These are phyloP conservation scores for Lablab purpureus DNA, from an alignment of 306 rosid genomes.

Conservation along the genomic window DNA sequence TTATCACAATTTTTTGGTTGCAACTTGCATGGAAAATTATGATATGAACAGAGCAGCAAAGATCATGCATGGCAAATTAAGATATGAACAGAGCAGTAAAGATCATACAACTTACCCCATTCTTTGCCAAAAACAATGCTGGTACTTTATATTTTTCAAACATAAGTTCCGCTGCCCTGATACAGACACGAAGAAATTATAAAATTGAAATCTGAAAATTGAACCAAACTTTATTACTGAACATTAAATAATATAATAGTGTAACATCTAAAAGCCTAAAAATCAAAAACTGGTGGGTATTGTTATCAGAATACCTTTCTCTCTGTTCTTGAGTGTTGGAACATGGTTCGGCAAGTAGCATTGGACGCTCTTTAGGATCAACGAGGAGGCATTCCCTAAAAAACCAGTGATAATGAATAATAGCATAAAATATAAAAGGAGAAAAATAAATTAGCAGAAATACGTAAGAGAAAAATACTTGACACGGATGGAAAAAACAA, in stretches of 20 bases:
- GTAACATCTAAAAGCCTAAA: background rate
- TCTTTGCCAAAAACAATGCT: conserved; percentile 95
- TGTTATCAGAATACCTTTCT: conserved; percentile 66
- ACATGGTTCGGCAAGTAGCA: conserved; percentile 98
- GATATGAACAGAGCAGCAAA: conserved; percentile 33
- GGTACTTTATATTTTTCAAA: conserved; percentile 97
- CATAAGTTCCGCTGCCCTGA: conserved; percentile 95
- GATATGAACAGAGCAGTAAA: conserved; percentile 33
- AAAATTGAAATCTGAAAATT: conserved; percentile 1
- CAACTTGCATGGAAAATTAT: conserved; percentile 10
- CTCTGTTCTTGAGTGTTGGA: conserved; percentile 87
- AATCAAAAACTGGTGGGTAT: background rate
- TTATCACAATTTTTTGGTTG: conserved; percentile 32
- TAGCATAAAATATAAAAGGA: background rate
- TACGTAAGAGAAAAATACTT: background rate
- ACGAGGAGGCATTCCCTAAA: conserved; percentile 84
- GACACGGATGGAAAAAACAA: background rate
- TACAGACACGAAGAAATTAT: conserved; percentile 32
- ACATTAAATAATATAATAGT: conserved; percentile 3
- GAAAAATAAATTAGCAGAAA: background rate
- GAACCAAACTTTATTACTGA: conserved; percentile 32
- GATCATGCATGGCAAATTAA: conserved; percentile 8
- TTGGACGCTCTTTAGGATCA: conserved; percentile 96
- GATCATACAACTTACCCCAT: conserved; percentile 71
- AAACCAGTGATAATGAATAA: conserved; percentile 25